phyloP scores from a whole-genome alignment of 805 yeast species.

The Starmera dryadoides region DNA sequence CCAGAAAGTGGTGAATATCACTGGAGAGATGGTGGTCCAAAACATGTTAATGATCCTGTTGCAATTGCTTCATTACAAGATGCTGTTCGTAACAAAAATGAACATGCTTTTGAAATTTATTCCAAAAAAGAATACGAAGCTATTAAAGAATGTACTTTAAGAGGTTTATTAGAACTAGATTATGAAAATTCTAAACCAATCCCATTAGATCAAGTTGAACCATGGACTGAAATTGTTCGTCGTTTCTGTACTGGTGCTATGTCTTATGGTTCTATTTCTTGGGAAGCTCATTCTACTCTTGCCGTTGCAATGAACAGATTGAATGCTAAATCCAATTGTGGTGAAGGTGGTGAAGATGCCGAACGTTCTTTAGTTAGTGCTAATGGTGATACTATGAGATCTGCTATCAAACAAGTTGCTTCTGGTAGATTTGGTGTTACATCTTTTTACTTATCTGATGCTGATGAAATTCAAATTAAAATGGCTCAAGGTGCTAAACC shows the following conservation, averaged over 20 bases:
- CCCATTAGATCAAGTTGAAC: conserved; percentile 97
- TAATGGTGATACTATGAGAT: conserved; percentile 96
- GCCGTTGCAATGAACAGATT: conserved; percentile 98
- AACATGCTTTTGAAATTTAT: conserved; percentile 84
- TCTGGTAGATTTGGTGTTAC: conserved; percentile 98
- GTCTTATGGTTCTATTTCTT: conserved; percentile 97
- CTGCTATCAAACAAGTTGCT: conserved; percentile 97
- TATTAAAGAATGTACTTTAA: conserved; percentile 82
- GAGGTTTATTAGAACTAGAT: conserved; percentile 92
- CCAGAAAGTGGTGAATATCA: conserved; percentile 97
- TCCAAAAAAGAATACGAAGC: conserved; percentile 88
- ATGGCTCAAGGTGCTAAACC: conserved; percentile 99
- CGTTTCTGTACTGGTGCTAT: conserved; percentile 99
- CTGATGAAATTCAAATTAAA: conserved; percentile 95
- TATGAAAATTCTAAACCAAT: conserved; percentile 63
- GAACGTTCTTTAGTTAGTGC: conserved; percentile 75
- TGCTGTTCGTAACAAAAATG: conserved; percentile 96
- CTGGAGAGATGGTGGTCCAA: conserved; percentile 98
- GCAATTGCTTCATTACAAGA: conserved; percentile 95
- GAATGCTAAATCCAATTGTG: conserved; percentile 97
- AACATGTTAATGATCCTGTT: conserved; percentile 89
- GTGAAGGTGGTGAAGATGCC: conserved; percentile 99
- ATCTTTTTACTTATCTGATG: conserved; percentile 87
- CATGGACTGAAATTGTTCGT: conserved; percentile 98
- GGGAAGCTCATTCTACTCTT: conserved; percentile 96